A percentile compares a stretch with the other conserved stretches of the same genome.
These are phyloP conservation scores for Kwoniella mangroviensis DNA, from an alignment of 768 basidiomycete genomes.

Conservation along the genomic window DNA sequence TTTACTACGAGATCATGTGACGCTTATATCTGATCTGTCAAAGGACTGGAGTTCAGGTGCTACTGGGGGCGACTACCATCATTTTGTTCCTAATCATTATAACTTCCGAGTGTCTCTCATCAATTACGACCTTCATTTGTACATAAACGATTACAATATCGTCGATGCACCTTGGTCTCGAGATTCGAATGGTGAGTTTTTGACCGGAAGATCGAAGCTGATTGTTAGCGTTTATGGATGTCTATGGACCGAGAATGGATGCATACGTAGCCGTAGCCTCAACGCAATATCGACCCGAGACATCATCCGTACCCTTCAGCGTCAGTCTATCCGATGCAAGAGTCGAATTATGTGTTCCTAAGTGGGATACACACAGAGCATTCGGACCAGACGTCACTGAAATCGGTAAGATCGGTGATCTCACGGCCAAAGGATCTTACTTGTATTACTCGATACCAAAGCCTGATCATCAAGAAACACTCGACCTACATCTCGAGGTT, in stretches of 20 bases:
- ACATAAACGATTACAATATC: conserved; percentile 95
- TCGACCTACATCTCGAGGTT: conserved; percentile 67
- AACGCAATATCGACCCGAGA: conserved; percentile 73
- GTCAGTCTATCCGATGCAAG: conserved; percentile 67
- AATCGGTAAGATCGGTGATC: conserved; percentile 66
- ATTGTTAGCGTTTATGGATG: conserved; percentile 70
- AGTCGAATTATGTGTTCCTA: conserved; percentile 72
- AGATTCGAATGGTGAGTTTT: conserved; percentile 78
- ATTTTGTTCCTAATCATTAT: conserved; percentile 84
- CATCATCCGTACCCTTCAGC: conserved; percentile 69
- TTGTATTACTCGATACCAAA: conserved; percentile 71
- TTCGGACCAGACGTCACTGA: conserved; percentile 68
- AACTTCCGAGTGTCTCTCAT: conserved; percentile 70
- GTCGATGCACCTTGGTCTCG: conserved; percentile 80
- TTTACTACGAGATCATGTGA: conserved; percentile 88
- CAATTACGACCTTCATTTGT: conserved; percentile 77
- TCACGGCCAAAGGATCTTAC: conserved; percentile 73
- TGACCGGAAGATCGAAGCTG: conserved; percentile 16
- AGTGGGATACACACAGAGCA: conserved; percentile 80
- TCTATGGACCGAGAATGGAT: conserved; percentile 67
- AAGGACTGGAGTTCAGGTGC: conserved; percentile 89
- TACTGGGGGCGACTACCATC: conserved; percentile 70
- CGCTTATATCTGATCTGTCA: conserved; percentile 89
- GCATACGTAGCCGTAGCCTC: conserved; percentile 68
- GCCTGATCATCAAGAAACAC: conserved; percentile 75